A percentile compares a stretch with the other conserved stretches of the same genome.
These are phyloP conservation scores for Amaranthus palmeri DNA, from an alignment of 148 eudicot genomes.

Conservation along the genomic window DNA sequence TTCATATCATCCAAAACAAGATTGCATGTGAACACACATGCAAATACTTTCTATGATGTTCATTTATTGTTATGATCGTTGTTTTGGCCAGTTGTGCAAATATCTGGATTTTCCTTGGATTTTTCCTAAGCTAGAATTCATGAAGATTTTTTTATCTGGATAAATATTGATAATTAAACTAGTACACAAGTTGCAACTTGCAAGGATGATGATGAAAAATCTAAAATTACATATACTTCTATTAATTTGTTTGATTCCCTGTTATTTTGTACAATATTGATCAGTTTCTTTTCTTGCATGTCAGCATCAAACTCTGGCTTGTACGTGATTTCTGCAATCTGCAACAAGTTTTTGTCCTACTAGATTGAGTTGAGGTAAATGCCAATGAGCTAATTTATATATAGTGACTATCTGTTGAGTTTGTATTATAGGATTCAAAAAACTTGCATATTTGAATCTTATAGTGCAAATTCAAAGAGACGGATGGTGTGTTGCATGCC, in stretches of 20 bases:
- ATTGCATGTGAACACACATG: too few species aligned
- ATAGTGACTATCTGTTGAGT: too few species aligned
- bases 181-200: background rate
- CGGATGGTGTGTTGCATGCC: background rate
- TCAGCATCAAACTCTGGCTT: conserved; percentile 26
- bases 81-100: too few species aligned
- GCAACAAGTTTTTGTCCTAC: conserved; percentile 26
- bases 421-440: too few species aligned
- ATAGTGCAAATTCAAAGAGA: conserved; percentile 7
- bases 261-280: conserved; percentile 8
- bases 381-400: conserved; percentile 16
- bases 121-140: too few species aligned
- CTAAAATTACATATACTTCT: background rate
- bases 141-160: background rate
- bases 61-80: too few species aligned
- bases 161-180: background rate
- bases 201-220: conserved; percentile 14
- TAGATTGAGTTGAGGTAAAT: conserved; percentile 19
- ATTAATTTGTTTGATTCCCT: background rate
- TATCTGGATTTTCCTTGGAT: too few species aligned
- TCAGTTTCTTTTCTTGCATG: conserved; percentile 18
- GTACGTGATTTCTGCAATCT: conserved; percentile 17
- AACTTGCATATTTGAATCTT: too few species aligned
- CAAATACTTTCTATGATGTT: too few species aligned
- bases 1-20: too few species aligned